Evolutionary conservation across 1,284 basidiomycete species (phyloP).

Genomic region (Grifola frondosa): DNA sequence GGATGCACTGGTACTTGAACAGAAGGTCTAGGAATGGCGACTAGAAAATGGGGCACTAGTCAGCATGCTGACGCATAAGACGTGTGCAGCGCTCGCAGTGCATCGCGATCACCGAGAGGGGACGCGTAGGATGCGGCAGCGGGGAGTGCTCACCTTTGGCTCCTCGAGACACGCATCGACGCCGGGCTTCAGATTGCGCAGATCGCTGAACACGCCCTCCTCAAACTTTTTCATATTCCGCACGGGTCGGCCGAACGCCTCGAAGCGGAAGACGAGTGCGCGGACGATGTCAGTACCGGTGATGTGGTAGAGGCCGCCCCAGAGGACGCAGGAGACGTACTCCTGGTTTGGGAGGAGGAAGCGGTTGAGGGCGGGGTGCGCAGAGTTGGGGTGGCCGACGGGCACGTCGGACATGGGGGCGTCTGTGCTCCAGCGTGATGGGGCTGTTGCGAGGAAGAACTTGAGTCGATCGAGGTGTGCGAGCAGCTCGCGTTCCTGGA

Average conservation of each 20-base stretch:
- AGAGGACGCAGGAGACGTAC: slow-evolving; percentile 86
- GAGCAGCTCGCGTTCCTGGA: slow-evolving; percentile 65
- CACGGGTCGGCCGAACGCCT: slow-evolving; percentile 83
- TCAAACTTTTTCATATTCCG: slow-evolving; percentile 90
- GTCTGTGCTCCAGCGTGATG: slow-evolving; percentile 59
- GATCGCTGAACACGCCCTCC: slow-evolving; percentile 89
- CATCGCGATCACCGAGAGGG: neutral
- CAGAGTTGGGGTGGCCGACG: slow-evolving; percentile 35
- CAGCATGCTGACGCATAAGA: too few species aligned
- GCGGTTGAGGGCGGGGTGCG: slow-evolving; percentile 75
- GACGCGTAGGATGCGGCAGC: neutral
- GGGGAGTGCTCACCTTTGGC: slow-evolving; percentile 65
- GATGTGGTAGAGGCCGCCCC: slow-evolving; percentile 88
- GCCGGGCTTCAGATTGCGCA: slow-evolving; percentile 89
- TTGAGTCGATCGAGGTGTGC: slow-evolving; percentile 77
- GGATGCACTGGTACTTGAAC: slow-evolving; percentile 93
- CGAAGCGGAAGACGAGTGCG: slow-evolving; percentile 85
- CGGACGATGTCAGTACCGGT: slow-evolving; percentile 90
- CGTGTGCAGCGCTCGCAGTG: too few species aligned
- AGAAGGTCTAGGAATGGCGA: slow-evolving; percentile 90
- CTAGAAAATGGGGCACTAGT: slow-evolving; percentile 47
- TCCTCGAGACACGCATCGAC: slow-evolving; percentile 88
- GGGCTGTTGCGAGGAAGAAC: slow-evolving; percentile 86
- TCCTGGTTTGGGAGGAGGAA: slow-evolving; percentile 85
- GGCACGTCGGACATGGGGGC: slow-evolving; percentile 27